These are phyloP conservation scores for Pichiaceae sp. DNA, from an alignment of 1,139 yeast species.

Conservation along the genomic window DNA sequence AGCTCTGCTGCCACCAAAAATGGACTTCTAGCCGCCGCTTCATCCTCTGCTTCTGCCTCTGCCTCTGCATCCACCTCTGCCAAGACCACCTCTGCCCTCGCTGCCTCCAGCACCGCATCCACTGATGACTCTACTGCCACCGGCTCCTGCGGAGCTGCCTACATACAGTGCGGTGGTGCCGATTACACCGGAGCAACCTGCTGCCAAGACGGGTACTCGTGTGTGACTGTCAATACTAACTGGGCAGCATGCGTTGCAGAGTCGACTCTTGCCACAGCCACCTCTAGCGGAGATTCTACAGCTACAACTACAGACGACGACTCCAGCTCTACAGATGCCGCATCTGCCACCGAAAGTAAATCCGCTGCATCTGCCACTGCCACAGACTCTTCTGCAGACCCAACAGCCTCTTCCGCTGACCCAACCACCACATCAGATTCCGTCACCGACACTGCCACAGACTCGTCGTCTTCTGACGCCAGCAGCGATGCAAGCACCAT, in stretches of 20 bases:
- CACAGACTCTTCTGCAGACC: background rate
- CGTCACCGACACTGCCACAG: background rate
- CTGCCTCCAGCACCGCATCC: background rate
- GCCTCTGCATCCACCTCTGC: background rate
- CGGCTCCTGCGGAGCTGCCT: slow-evolving; percentile 2
- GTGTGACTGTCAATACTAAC: slow-evolving; percentile 17
- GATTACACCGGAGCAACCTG: slow-evolving; percentile 21
- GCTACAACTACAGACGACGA: too few species aligned
- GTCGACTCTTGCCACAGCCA: slow-evolving; percentile 3
- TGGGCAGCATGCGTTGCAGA: slow-evolving; percentile 22
- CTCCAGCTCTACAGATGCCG: background rate
- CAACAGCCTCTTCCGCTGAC: slow-evolving; percentile 4
- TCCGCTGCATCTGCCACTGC: background rate
- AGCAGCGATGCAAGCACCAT: background rate
- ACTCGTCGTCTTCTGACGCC: background rate
- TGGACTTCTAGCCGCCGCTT: background rate
- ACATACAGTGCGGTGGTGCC: slow-evolving; percentile 25
- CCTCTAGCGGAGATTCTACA: too few species aligned
- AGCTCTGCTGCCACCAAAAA: background rate
- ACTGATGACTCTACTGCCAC: slow-evolving; percentile 1
- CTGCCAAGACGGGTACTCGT: slow-evolving; percentile 20
- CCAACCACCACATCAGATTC: slow-evolving; percentile 3
- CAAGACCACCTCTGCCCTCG: background rate
- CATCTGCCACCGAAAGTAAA: background rate
- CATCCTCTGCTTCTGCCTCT: background rate